These are phyloP conservation scores for Xylaria digitata DNA, from an alignment of 2,329 filamentous ascomycete species.

Conservation along the genomic window DNA sequence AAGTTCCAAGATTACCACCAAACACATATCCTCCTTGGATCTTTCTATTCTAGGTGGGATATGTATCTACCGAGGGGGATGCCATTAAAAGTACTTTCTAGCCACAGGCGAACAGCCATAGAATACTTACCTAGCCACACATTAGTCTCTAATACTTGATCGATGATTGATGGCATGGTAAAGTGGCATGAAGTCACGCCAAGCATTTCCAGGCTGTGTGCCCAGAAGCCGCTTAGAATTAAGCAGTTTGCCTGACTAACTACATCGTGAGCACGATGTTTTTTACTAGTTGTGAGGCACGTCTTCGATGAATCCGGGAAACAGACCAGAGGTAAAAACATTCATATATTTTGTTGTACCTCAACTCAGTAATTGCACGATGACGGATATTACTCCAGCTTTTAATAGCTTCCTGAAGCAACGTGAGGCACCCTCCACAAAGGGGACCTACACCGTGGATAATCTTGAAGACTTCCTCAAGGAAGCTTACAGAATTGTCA, in stretches of 20 bases:
- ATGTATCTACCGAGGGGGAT: too few relatives aligned
- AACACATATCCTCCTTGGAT: too few relatives aligned
- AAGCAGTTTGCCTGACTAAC: not conserved
- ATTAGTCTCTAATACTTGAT: too few relatives aligned
- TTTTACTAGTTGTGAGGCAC: not conserved
- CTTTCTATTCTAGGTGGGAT: too few relatives aligned
- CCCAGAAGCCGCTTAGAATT: not conserved
- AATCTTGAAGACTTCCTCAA: constrained; percentile 87
- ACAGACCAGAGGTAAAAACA: not conserved
- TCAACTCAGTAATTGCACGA: constrained; percentile 42
- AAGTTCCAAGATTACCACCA: too few relatives aligned
- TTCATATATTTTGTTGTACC: not conserved
- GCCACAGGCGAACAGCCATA: not conserved
- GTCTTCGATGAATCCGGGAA: not conserved
- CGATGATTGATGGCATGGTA: not conserved
- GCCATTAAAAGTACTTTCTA: too few relatives aligned
- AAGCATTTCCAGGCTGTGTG: constrained; percentile 12
- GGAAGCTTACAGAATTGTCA: constrained; percentile 92
- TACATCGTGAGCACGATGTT: not conserved
- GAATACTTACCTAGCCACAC: too few relatives aligned
- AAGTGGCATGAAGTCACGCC: constrained; percentile 33
- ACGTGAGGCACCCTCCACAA: constrained; percentile 64
- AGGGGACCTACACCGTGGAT: constrained; percentile 57
- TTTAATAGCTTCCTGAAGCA: constrained; percentile 76
- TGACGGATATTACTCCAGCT: constrained; percentile 73